Evolutionary conservation across 768 basidiomycete genomes (phyloP).

Genomic region (Pisolithus microcarpus): DNA sequence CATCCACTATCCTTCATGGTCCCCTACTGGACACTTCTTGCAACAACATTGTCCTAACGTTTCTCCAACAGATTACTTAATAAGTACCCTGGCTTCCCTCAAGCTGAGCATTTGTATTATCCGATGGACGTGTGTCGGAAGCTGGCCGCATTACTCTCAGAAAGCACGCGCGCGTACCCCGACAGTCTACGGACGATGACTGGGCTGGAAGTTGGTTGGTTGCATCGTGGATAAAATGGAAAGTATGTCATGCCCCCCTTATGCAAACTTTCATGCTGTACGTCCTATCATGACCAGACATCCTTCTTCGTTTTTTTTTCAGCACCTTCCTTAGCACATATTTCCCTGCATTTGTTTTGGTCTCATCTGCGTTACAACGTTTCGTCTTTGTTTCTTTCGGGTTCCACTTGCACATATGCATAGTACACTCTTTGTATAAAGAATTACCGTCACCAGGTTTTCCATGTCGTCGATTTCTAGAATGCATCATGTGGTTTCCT

Average conservation of each 20-base stretch:
- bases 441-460: background rate
- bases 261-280: too few species aligned
- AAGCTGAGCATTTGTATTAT: constrained; percentile 84
- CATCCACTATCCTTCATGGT: too few species aligned
- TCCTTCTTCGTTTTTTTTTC: background rate
- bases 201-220: constrained; percentile 77
- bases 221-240: constrained; percentile 24
- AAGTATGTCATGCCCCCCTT: too few species aligned
- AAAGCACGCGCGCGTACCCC: constrained; percentile 75
- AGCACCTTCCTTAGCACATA: background rate
- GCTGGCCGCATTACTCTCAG: constrained; percentile 60
- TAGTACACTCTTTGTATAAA: background rate
- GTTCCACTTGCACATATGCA: background rate
- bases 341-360: background rate
- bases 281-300: background rate
- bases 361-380: too few species aligned
- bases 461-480: background rate
- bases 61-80: constrained; percentile 41
- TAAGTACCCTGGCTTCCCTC: constrained; percentile 75
- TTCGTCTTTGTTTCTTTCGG: background rate
- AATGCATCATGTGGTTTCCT: background rate
- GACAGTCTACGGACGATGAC: constrained; percentile 72
- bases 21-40: too few species aligned
- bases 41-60: background rate
- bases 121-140: constrained; percentile 71